phyloP scores from a whole-genome alignment of 2,329 filamentous ascomycete species.

The Fusarium odoratissimum region DNA sequence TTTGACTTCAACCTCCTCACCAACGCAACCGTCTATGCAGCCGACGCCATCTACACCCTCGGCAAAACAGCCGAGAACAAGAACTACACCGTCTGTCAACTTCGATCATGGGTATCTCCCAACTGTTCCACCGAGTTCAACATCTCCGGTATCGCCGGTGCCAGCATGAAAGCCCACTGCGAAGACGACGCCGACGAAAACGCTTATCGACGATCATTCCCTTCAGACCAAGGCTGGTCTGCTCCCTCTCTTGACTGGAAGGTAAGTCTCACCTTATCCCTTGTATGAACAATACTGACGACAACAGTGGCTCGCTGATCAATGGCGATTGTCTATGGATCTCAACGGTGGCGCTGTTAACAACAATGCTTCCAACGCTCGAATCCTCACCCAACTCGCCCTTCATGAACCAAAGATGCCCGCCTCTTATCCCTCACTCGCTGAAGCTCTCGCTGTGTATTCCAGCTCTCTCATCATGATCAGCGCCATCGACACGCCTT shows the following conservation, averaged over 20 bases:
- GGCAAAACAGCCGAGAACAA: conserved; percentile 57
- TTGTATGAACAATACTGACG: conserved; percentile 4
- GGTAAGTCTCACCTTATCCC: conserved; percentile 22
- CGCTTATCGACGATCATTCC: conserved; percentile 63
- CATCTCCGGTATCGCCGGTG: conserved; percentile 67
- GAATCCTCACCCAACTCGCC: conserved; percentile 66
- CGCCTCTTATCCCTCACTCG: conserved; percentile 71
- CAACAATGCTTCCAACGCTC: conserved; percentile 68
- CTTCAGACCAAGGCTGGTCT: conserved; percentile 47
- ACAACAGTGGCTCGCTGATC: conserved; percentile 57
- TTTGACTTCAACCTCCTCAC: conserved; percentile 73
- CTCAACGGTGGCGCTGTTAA: conserved; percentile 66
- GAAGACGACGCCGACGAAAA: conserved; percentile 65
- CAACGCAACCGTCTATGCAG: conserved; percentile 59
- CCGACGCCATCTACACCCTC: conserved; percentile 73
- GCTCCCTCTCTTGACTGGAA: conserved; percentile 62
- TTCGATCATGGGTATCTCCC: conserved; percentile 72
- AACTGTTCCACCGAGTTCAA: conserved; percentile 74
- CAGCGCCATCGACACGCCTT: conserved; percentile 68
- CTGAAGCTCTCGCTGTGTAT: conserved; percentile 78
- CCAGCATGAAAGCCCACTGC: conserved; percentile 70
- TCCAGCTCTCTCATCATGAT: conserved; percentile 74
- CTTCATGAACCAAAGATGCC: conserved; percentile 57
- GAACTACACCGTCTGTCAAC: conserved; percentile 74
- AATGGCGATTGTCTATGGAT: conserved; percentile 67